These are phyloP conservation scores for Penicillium oxalicum DNA, from an alignment of 2,329 filamentous ascomycete species.

Conservation along the genomic window DNA sequence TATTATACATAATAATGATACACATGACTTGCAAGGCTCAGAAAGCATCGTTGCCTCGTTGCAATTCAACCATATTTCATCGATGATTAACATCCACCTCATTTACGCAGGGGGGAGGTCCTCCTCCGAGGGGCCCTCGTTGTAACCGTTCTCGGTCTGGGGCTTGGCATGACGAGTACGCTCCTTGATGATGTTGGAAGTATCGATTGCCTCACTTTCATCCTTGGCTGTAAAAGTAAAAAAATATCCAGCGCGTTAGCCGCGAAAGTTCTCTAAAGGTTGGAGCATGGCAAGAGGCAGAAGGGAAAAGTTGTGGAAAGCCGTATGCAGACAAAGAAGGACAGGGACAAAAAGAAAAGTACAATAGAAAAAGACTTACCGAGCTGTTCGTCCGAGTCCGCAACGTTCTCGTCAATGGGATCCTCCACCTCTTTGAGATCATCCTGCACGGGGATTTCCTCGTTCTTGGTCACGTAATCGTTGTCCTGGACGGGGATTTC, in stretches of 20 bases:
- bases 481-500: background rate
- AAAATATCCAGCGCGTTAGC: too few species aligned
- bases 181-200: conserved; percentile 1
- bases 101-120: background rate
- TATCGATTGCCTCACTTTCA: background rate
- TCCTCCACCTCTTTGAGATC: background rate
- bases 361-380: background rate
- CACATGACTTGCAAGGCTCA: background rate
- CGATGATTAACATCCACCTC: too few species aligned
- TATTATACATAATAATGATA: background rate
- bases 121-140: background rate
- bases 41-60: too few species aligned
- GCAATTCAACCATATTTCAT: too few species aligned
- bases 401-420: background rate
- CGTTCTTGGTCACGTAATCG: background rate
- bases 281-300: too few species aligned
- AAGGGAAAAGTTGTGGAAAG: too few species aligned
- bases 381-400: conserved; percentile 1
- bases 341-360: too few species aligned
- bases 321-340: too few species aligned
- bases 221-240: background rate
- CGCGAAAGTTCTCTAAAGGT: too few species aligned
- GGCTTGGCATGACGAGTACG: background rate
- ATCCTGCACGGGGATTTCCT: background rate
- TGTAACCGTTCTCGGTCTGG: background rate